Conservation (phyloP, 2,329 filamentous ascomycete genomes). For the Alternaria ventricosa region DNA sequence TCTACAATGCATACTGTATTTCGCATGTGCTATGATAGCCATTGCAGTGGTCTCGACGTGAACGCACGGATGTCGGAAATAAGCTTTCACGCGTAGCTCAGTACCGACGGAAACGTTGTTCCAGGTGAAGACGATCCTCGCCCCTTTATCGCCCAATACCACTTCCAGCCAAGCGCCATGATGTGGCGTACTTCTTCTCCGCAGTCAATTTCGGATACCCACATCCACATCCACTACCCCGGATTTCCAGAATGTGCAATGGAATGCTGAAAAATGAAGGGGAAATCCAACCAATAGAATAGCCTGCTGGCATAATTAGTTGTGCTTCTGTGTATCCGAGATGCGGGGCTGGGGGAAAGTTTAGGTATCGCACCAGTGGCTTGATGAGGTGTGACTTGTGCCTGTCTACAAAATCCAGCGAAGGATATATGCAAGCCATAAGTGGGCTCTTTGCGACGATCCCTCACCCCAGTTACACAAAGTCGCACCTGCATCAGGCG, state of each 20-base stretch:
- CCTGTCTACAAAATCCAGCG: neutral
- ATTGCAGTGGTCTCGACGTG: neutral
- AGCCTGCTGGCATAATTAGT: neutral
- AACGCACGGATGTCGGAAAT: neutral
- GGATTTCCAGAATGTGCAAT: neutral
- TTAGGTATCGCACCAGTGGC: neutral
- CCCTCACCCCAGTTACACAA: neutral
- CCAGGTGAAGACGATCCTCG: neutral
- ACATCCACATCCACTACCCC: neutral
- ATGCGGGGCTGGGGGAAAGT: neutral
- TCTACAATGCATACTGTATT: neutral
- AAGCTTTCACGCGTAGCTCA: neutral
- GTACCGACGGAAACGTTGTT: neutral
- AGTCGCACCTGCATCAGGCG: neutral
- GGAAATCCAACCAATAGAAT: neutral
- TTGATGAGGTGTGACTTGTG: neutral
- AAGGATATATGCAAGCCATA: neutral
- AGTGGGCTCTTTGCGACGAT: neutral
- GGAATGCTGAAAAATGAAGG: neutral
- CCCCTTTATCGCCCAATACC: neutral
- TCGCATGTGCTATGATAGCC: neutral
- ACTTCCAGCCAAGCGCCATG: neutral
- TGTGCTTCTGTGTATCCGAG: neutral
- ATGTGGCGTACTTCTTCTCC: neutral
- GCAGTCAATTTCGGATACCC: neutral